A percentile compares a stretch with the other conserved stretches of the same genome.
Evolutionary conservation across 257 asterid species (phyloP).

Genomic region (Perilla frutescens): DNA sequence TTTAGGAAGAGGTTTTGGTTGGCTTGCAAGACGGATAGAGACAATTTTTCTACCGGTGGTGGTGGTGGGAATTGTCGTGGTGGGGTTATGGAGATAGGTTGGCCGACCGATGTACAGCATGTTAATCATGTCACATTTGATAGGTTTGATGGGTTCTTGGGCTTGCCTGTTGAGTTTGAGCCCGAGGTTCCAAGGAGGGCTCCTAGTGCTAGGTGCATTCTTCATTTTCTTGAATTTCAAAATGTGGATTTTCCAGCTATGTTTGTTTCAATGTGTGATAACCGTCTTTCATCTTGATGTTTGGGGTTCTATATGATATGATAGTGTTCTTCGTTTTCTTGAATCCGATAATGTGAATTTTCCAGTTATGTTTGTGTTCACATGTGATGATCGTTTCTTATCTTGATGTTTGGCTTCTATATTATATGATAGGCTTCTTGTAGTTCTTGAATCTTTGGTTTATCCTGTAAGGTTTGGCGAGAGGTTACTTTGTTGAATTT

Average conservation of each 20-base stretch:
- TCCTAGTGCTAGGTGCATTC: constrained; percentile 90
- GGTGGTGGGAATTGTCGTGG: constrained; percentile 22
- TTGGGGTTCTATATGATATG: constrained; percentile 11
- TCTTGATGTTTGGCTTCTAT: not conserved
- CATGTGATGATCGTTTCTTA: not conserved
- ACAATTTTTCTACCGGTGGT: constrained; percentile 41
- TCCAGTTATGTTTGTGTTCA: not conserved
- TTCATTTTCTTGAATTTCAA: constrained; percentile 7
- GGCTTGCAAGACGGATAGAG: constrained; percentile 76
- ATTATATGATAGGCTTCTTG: not conserved
- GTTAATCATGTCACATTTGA: constrained; percentile 97
- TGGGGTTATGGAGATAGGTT: constrained; percentile 88
- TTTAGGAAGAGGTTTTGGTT: constrained; percentile 85
- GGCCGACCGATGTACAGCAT: constrained; percentile 98
- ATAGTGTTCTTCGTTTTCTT: constrained; percentile 12
- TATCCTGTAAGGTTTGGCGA: not conserved
- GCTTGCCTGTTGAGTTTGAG: constrained; percentile 97
- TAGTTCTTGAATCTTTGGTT: not conserved
- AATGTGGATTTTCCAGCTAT: not conserved
- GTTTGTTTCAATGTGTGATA: not conserved
- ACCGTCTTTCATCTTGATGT: constrained; percentile 8
- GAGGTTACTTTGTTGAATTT: constrained; percentile 9
- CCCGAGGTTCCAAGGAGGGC: constrained; percentile 94
- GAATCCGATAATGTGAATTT: not conserved
- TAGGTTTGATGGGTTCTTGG: constrained; percentile 96